phyloP scores from a whole-genome alignment of 2,329 filamentous ascomycete species.

The Monosporascus sp. region DNA sequence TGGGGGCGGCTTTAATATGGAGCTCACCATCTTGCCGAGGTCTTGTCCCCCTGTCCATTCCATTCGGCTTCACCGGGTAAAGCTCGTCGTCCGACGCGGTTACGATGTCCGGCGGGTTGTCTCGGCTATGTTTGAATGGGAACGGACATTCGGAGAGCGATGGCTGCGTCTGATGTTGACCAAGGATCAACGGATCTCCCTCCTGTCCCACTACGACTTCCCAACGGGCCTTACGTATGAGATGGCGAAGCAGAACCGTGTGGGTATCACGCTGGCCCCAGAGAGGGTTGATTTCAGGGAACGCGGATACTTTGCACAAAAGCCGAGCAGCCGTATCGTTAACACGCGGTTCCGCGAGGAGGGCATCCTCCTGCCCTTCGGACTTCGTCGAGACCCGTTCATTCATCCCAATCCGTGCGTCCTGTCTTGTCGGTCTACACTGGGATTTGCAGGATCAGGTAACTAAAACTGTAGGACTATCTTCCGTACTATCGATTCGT shows the following conservation, averaged over 20 bases:
- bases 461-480: constrained; percentile 27
- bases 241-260: constrained; percentile 3
- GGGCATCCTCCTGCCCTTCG: constrained; percentile 36
- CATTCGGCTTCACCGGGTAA: no score
- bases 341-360: constrained; percentile 28
- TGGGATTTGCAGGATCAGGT: not conserved
- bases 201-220: constrained; percentile 2
- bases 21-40: no score
- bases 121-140: no score
- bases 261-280: constrained; percentile 2
- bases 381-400: constrained; percentile 23
- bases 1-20: no score
- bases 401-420: constrained; percentile 37
- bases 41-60: no score
- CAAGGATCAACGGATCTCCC: constrained; percentile 5
- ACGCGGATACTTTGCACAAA: constrained; percentile 1
- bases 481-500: constrained; percentile 22
- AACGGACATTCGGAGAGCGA: constrained; percentile 6
- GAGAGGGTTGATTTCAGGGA: constrained; percentile 6
- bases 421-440: not conserved
- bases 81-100: no score
- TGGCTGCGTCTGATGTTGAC: constrained; percentile 8
- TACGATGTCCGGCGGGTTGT: no score
- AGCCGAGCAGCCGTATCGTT: constrained; percentile 16
- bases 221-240: constrained; percentile 3